A percentile compares a stretch with the other conserved stretches of the same genome.
Evolutionary conservation across 2,329 filamentous ascomycete genomes (phyloP).

Genomic region (Ceratocystis ficicola): DNA sequence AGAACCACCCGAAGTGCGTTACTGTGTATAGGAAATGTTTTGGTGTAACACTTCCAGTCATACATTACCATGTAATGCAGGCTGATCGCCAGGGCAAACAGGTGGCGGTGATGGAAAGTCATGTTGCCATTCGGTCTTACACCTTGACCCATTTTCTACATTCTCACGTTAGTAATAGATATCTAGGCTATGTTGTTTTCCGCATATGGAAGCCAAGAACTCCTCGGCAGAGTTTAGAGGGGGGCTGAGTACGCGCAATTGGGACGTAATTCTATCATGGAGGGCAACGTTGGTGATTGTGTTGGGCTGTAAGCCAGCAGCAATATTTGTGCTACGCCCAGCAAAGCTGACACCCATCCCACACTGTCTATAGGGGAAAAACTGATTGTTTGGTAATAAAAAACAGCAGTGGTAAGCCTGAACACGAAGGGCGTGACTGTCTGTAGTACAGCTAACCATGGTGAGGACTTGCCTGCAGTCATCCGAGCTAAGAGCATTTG

Average conservation of each 20-base stretch:
- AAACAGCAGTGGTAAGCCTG: too few relatives aligned
- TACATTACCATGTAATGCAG: not conserved
- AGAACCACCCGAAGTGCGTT: not conserved
- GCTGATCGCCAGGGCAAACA: not conserved
- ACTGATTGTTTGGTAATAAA: not conserved
- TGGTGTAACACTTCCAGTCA: not conserved
- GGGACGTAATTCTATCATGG: not conserved
- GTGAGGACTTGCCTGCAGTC: not conserved
- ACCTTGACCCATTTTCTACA: not conserved
- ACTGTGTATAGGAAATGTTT: not conserved
- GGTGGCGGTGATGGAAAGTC: not conserved
- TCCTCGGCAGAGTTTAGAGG: not conserved
- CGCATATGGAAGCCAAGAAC: not conserved
- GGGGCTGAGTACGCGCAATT: not conserved
- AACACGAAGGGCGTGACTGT: too few relatives aligned
- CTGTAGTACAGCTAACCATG: not conserved
- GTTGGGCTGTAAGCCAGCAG: not conserved
- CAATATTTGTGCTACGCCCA: not conserved
- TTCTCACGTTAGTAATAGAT: not conserved
- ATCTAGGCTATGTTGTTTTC: not conserved
- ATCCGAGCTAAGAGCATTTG: not conserved
- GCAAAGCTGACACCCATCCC: constrained; percentile 6
- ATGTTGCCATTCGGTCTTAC: not conserved
- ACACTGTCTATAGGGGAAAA: constrained; percentile 8
- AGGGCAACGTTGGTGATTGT: not conserved